These are phyloP conservation scores for Pestalotiopsis sp. DNA, from an alignment of 2,329 filamentous ascomycete species.

Conservation along the genomic window DNA sequence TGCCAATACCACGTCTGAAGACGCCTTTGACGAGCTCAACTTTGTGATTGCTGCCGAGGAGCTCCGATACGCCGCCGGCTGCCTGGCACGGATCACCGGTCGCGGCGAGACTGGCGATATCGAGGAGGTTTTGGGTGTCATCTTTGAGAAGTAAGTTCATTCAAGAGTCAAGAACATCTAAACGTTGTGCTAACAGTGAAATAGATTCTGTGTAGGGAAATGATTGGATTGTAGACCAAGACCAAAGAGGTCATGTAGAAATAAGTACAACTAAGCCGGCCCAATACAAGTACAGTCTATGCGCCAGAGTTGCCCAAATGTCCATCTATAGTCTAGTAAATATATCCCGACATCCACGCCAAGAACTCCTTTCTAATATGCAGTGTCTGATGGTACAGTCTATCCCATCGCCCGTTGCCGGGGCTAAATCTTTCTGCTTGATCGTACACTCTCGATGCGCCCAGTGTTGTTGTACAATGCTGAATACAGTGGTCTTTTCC, in stretches of 20 bases:
- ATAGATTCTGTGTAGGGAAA: slow-evolving; percentile 60
- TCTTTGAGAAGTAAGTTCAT: slow-evolving; percentile 87
- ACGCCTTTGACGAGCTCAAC: slow-evolving; percentile 19
- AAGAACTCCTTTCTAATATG: background rate
- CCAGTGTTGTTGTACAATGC: background rate
- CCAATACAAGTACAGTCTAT: background rate
- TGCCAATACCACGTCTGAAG: slow-evolving; percentile 48
- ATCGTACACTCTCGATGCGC: background rate
- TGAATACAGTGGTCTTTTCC: background rate
- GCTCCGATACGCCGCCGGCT: slow-evolving; percentile 77
- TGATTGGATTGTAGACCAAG: slow-evolving; percentile 29
- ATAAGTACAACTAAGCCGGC: background rate
- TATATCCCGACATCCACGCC: background rate
- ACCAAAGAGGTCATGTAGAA: background rate
- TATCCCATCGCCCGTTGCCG: slow-evolving; percentile 2
- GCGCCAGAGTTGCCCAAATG: background rate
- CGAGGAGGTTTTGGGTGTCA: slow-evolving; percentile 92
- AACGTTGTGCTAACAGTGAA: slow-evolving; percentile 14
- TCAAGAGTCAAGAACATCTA: slow-evolving; percentile 7
- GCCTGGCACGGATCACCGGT: slow-evolving; percentile 85
- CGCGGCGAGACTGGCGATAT: slow-evolving; percentile 85
- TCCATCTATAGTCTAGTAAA: background rate
- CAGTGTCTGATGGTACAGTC: background rate
- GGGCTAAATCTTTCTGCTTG: background rate
- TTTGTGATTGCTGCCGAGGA: slow-evolving; percentile 75